Base-by-base conservation (phyloP, 2,329 filamentous ascomycete species). In the Arthroderma sp. region DNA sequence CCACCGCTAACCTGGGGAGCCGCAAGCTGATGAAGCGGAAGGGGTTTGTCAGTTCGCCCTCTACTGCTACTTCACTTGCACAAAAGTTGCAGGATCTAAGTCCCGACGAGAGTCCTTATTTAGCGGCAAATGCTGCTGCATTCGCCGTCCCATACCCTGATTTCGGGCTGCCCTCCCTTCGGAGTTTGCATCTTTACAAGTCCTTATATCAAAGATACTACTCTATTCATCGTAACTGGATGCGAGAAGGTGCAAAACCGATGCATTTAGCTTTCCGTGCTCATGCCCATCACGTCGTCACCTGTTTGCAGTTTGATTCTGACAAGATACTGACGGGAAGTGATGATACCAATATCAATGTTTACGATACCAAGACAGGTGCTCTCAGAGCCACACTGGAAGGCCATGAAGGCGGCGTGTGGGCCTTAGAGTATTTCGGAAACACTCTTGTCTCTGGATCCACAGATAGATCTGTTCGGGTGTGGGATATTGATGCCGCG, bases 321-420 rank as follows among this genome's bases (percentile, higher is more conserved):
- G 88, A 98, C 70, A 96, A 96, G 66, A 95, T 98, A 53, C 75
- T 98, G 53, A 98, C 91, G 1, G 91, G 91, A 28, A 96, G 89
- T 58, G 91, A 98, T 60, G 91, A 98, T 60, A 94, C 88, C 3
- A 81, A 95, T 50, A 98, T 98, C 56, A 88, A 98, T 56, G 87
- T 98, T 30, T 98, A 96, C 62, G 88, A 96, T 59, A 96, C 91
- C 8, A 93, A 91, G 66, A 95, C 88, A 0, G 91, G 91, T 47
- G 83, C 83, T 51, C 67, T 94, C 32, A 78, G 84, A 40, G 85
- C 80, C 57, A 85, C 83, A 51, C 77, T 98, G 2, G 82, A 88
- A 56, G 91, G 91, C 1, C 91, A 98, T 54, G 91, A 98, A 62
- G 91, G 91, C 31, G 91, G 91, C 38, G 91, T 98, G 1, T 98